Conservation (phyloP, 768 basidiomycete species). For the Rhodocollybia butyracea region DNA sequence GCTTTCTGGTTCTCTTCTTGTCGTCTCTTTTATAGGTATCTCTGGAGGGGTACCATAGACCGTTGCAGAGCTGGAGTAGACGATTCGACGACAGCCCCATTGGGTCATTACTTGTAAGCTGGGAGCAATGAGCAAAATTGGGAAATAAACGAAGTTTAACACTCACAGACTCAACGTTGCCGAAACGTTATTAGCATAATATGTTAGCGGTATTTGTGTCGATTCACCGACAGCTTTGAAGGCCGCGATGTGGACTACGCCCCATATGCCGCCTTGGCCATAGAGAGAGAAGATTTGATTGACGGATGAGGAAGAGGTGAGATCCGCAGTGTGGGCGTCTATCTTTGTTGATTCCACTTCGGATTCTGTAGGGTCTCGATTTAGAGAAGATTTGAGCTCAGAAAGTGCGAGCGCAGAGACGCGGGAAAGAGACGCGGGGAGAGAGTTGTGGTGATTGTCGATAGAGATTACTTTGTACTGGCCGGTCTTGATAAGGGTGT, state of each 20-base stretch:
- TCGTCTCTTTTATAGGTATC: slow-evolving; percentile 93
- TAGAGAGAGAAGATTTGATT: slow-evolving; percentile 80
- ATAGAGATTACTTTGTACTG: slow-evolving; percentile 91
- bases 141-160: too few relatives aligned
- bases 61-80: slow-evolving; percentile 97
- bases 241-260: slow-evolving; percentile 94
- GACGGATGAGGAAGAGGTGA: slow-evolving; percentile 70
- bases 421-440: slow-evolving; percentile 67
- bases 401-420: slow-evolving; percentile 78
- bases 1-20: slow-evolving; percentile 82
- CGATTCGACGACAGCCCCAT: slow-evolving; percentile 80
- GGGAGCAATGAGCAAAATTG: too few relatives aligned
- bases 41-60: slow-evolving; percentile 93
- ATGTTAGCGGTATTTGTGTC: slow-evolving; percentile 85
- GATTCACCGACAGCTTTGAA: slow-evolving; percentile 98
- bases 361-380: slow-evolving; percentile 43
- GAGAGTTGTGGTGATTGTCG: slow-evolving; percentile 95
- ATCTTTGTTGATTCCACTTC: slow-evolving; percentile 75
- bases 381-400: slow-evolving; percentile 40
- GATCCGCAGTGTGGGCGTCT: slow-evolving; percentile 67
- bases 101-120: slow-evolving; percentile 86
- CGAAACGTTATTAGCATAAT: slow-evolving; percentile 92
- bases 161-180: too few relatives aligned
- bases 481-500: slow-evolving; percentile 78
- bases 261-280: slow-evolving; percentile 91